A percentile compares a stretch with the other conserved stretches of the same genome.
Conservation (phyloP, 2,329 filamentous ascomycete species). For the Apiospora marii region DNA sequence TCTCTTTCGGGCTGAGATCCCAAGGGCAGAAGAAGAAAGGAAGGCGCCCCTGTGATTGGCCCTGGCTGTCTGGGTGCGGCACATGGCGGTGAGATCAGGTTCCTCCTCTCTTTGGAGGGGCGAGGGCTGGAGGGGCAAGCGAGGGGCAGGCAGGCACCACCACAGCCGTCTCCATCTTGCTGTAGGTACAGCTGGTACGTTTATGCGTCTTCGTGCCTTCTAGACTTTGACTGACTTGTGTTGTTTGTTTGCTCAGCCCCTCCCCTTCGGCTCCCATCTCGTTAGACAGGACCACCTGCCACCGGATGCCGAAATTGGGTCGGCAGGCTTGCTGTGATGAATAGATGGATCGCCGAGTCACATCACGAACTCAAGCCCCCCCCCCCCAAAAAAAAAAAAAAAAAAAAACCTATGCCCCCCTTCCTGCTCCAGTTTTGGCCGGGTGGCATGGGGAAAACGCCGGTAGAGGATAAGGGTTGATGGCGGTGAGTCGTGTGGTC, state of each 20-base stretch:
- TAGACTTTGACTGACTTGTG: slow-evolving; percentile 5
- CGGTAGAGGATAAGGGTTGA: background rate
- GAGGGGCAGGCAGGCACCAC: too few species aligned
- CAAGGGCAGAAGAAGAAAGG: background rate
- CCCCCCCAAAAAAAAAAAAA: too few species aligned
- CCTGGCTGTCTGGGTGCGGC: background rate
- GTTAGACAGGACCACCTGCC: background rate
- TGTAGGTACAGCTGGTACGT: slow-evolving; percentile 13
- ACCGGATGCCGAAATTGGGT: slow-evolving; percentile 19
- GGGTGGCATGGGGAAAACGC: slow-evolving; percentile 5
- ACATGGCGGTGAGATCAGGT: slow-evolving; percentile 18
- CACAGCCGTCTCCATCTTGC: background rate
- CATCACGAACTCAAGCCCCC: slow-evolving; percentile 1
- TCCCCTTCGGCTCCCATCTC: background rate
- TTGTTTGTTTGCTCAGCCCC: slow-evolving; percentile 16
- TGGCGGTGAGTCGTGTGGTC: slow-evolving; percentile 7
- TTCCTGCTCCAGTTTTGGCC: slow-evolving; percentile 6
- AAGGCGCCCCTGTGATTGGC: background rate
- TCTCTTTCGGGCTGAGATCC: slow-evolving; percentile 9
- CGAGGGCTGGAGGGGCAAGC: background rate
- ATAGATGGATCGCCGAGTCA: slow-evolving; percentile 15
- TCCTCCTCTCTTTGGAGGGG: background rate
- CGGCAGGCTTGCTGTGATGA: slow-evolving; percentile 1
- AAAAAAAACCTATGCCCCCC: slow-evolving; percentile 3
- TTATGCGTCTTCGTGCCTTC: background rate